Percentiles rank a stretch among this genome's conserved stretches.
Conservation (phyloP, 2,329 filamentous ascomycete genomes). For the Talaromyces sp. region DNA sequence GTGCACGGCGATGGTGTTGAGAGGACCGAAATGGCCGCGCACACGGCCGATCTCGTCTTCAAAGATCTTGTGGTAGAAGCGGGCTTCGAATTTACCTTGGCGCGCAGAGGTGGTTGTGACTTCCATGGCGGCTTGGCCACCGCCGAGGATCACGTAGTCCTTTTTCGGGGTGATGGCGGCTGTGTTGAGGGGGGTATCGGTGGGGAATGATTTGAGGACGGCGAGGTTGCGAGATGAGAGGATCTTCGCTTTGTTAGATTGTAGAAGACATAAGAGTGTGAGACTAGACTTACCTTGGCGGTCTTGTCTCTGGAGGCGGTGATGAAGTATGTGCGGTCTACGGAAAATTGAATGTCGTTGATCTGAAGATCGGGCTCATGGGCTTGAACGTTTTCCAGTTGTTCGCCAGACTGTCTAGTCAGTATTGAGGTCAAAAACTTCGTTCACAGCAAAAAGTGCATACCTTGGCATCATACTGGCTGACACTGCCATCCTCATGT, state of each 20-base stretch:
- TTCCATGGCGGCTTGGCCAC: constrained; percentile 98
- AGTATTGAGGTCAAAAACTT: constrained; percentile 14
- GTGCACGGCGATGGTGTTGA: constrained; percentile 94
- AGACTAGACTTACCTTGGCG: constrained; percentile 64
- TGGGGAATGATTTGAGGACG: constrained; percentile 84
- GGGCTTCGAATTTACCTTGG: constrained; percentile 98
- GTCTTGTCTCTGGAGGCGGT: constrained; percentile 98
- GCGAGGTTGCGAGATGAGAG: constrained; percentile 81
- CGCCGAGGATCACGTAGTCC: constrained; percentile 95
- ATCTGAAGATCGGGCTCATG: constrained; percentile 83
- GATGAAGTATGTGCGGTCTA: constrained; percentile 96
- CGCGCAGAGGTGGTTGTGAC: constrained; percentile 90
- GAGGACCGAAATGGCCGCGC: constrained; percentile 90
- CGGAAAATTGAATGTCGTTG: constrained; percentile 91
- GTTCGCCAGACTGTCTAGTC: constrained; percentile 65
- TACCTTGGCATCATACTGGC: constrained; percentile 86
- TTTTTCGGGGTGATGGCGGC: constrained; percentile 92
- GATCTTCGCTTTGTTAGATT: constrained; percentile 51
- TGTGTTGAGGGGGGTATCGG: constrained; percentile 95
- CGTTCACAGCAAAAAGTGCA: neutral
- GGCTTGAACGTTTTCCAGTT: constrained; percentile 73
- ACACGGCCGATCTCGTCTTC: constrained; percentile 98
- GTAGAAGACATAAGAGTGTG: neutral
- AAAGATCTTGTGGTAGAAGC: constrained; percentile 99
- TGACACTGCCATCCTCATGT: constrained; percentile 93